Evolutionary conservation across 805 yeast genomes (phyloP).

Genomic region (Lachancea thermotolerans): DNA sequence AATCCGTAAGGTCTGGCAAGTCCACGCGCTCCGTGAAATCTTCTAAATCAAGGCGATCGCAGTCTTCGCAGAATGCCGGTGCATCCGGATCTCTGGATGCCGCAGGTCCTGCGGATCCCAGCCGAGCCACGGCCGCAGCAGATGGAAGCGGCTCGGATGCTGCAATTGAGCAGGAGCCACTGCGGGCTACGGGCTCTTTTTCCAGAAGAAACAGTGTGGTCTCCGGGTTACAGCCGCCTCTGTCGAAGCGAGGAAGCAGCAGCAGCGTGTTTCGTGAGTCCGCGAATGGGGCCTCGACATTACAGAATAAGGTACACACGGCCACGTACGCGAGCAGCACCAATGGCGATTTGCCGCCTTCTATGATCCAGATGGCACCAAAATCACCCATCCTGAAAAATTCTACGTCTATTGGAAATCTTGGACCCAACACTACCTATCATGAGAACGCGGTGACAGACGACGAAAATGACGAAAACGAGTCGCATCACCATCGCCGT

Average conservation of each 20-base stretch:
- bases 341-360: slow-evolving; percentile 46
- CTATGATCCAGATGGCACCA: slow-evolving; percentile 65
- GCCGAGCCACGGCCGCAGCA: slow-evolving; percentile 2
- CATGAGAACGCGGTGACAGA: slow-evolving; percentile 29
- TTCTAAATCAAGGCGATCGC: slow-evolving; percentile 21
- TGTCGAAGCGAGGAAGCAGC: slow-evolving; percentile 9
- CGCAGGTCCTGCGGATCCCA: background rate
- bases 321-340: slow-evolving; percentile 29
- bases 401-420: slow-evolving; percentile 3
- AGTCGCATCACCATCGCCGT: slow-evolving; percentile 10
- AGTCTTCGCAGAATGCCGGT: background rate
- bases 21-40: slow-evolving; percentile 39
- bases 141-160: background rate
- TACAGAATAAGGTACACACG: background rate
- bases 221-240: slow-evolving; percentile 6
- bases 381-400: slow-evolving; percentile 64
- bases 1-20: slow-evolving; percentile 42
- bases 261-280: slow-evolving; percentile 6
- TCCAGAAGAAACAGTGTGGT: slow-evolving; percentile 5
- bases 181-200: slow-evolving; percentile 4
- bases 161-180: background rate
- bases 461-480: slow-evolving; percentile 24
- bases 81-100: too few species aligned
- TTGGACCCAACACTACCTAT: slow-evolving; percentile 13
- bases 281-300: background rate